Evolutionary conservation across 2,329 filamentous ascomycete species (phyloP).

Genomic region (Chaetoscypha palmicola): DNA sequence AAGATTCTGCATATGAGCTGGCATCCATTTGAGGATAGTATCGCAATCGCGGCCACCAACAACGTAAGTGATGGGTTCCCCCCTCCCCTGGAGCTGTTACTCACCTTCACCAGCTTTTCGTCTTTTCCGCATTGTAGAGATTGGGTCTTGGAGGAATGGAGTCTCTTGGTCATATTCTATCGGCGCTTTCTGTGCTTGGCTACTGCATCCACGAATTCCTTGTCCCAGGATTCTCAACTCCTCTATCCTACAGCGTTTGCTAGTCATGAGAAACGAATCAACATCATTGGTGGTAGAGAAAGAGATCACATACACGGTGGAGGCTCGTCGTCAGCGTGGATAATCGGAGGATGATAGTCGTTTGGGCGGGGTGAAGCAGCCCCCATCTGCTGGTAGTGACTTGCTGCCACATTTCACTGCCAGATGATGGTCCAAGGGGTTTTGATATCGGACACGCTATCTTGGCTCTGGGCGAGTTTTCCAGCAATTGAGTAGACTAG

Average conservation of each 20-base stretch:
- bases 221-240: constrained; percentile 18
- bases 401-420: constrained; percentile 9
- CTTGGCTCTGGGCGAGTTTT: constrained; percentile 21
- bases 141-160: constrained; percentile 20
- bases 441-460: constrained; percentile 12
- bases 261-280: constrained; percentile 24
- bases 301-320: constrained; percentile 16
- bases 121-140: constrained; percentile 66
- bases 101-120: constrained; percentile 53
- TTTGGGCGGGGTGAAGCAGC: constrained; percentile 15
- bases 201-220: constrained; percentile 21
- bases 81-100: not conserved
- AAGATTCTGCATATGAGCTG: constrained; percentile 99
- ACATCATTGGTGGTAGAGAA: constrained; percentile 22
- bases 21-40: constrained; percentile 99
- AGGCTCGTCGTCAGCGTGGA: constrained; percentile 14
- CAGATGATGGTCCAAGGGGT: constrained; percentile 10
- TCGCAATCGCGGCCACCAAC: constrained; percentile 98
- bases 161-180: constrained; percentile 28
- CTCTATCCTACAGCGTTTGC: constrained; percentile 19
- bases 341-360: constrained; percentile 19
- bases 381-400: constrained; percentile 16
- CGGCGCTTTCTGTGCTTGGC: constrained; percentile 28
- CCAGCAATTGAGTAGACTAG: constrained; percentile 25
- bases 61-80: constrained; percentile 64